Base-by-base conservation (phyloP, 345 rosid species). In the Salix caprea region DNA sequence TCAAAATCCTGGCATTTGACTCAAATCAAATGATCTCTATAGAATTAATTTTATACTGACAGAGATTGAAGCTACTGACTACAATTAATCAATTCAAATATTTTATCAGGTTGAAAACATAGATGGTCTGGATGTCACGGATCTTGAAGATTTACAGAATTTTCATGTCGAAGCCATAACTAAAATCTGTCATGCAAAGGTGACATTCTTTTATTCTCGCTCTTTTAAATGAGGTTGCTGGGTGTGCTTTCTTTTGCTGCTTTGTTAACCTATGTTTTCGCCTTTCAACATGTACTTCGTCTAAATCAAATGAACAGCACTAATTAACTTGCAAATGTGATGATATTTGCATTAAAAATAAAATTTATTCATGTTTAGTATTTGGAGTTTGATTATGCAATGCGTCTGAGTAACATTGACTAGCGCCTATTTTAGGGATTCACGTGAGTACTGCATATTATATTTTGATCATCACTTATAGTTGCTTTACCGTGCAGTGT, bases 111-210 rank as follows among this genome's bases (percentile, higher is more conserved):
- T 91, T 68, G 94, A 90, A 78, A 86, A 86, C 81, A 77, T 90
- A 71, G 69, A 75, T 56, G 82, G 80, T 75, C 75, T 88, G 79
- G 89, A 85, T 71, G 83, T 78, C 8, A 71, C 48, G 10, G 68
- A 84, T 36, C 93, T 89, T 15, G 93, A 88, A 75, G 88, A 88
- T 74, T 85, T 87, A 74, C 88, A 87, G 78, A 83, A 84, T 81
- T 81, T 86, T 84, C 94, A 86, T 71, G 87, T 88, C 62, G 89
- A 87, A 70, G 90, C 84, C 36, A 79, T 87, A 77, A 85, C 91
- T 10, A 87, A 84, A 78, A 87, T 86, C 69, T 86, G 87, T 82
- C 86, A 79, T 65, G 85, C 87, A n/a, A 88, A 87, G 90, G 89
- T 90, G 48, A 77, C 44, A 8, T 36, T 69, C 11, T 61, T 73